Evolutionary conservation across 2,329 filamentous ascomycete species (phyloP).

Genomic region (Aspergillus spinulosporus): DNA sequence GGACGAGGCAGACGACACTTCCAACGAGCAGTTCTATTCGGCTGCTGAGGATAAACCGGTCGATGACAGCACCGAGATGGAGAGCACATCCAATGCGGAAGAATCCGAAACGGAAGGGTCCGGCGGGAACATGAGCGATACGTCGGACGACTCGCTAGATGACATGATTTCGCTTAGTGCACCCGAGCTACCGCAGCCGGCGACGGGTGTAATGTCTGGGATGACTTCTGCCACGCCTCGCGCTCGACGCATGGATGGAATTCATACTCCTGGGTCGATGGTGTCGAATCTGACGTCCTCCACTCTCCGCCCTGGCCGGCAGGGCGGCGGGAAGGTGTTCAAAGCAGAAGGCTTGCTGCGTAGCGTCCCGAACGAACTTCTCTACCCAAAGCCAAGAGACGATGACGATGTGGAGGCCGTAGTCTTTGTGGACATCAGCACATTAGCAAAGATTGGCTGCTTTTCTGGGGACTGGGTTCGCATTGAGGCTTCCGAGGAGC

Average conservation of each 20-base stretch:
- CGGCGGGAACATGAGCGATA: constrained; percentile 61
- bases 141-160: constrained; percentile 88
- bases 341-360: constrained; percentile 76
- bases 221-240: constrained; percentile 79
- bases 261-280: constrained; percentile 80
- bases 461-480: constrained; percentile 98
- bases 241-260: constrained; percentile 70
- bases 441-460: constrained; percentile 84
- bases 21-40: constrained; percentile 89
- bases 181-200: constrained; percentile 74
- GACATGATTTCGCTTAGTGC: constrained; percentile 89
- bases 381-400: constrained; percentile 78
- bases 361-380: constrained; percentile 70
- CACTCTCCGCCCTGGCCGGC: constrained; percentile 72
- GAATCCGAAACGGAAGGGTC: constrained; percentile 60
- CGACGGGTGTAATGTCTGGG: constrained; percentile 75
- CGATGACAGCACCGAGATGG: constrained; percentile 50
- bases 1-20: constrained; percentile 72
- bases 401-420: constrained; percentile 87
- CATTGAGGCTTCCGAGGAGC: constrained; percentile 74
- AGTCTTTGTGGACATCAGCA: constrained; percentile 85
- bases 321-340: constrained; percentile 72
- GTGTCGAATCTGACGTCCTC: constrained; percentile 85
- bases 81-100: constrained; percentile 57
- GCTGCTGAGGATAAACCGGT: constrained; percentile 73